A percentile compares a stretch with the other conserved stretches of the same genome.
These are phyloP conservation scores for Cyphellophora europaea DNA, from an alignment of 2,329 filamentous ascomycete species.

Conservation along the genomic window DNA sequence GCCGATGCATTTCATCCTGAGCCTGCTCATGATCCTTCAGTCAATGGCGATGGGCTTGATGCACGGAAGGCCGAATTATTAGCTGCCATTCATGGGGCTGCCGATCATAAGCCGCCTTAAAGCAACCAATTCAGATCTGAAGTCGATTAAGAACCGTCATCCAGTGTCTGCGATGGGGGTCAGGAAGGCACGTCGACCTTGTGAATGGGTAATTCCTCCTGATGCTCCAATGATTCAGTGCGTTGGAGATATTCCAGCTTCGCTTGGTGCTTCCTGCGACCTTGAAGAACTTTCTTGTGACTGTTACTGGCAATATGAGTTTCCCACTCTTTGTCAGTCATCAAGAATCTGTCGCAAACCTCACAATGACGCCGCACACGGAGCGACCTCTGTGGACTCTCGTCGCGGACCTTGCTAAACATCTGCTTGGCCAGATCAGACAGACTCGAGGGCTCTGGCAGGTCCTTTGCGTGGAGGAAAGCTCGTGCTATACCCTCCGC, in stretches of 20 bases:
- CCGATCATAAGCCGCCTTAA: too few relatives aligned
- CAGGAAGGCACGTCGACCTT: too few relatives aligned
- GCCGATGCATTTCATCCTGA: not conserved
- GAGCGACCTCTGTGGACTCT: conserved; percentile 34
- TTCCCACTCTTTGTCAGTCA: conserved; percentile 49
- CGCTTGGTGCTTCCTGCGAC: conserved; percentile 8
- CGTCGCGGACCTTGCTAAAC: conserved; percentile 46
- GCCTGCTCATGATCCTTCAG: too few relatives aligned
- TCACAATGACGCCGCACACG: conserved; percentile 57
- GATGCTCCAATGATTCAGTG: too few relatives aligned
- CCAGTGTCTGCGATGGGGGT: too few relatives aligned
- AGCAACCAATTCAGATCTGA: too few relatives aligned
- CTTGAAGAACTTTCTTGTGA: conserved; percentile 42
- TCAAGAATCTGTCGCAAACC: conserved; percentile 52
- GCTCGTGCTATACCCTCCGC: conserved; percentile 52
- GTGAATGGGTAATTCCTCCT: too few relatives aligned
- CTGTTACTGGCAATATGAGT: conserved; percentile 45
- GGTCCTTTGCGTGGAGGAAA: conserved; percentile 51
- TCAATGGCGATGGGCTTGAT: too few relatives aligned
- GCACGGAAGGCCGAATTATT: too few relatives aligned
- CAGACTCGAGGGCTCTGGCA: conserved; percentile 50
- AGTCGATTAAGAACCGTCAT: too few relatives aligned
- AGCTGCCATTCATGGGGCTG: too few relatives aligned
- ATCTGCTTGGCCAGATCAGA: conserved; percentile 48
- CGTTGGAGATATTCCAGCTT: not conserved